Percentiles rank a stretch among this genome's conserved stretches.
Conservation (phyloP, 148 eudicot species). For the Persicaria maculosa region DNA sequence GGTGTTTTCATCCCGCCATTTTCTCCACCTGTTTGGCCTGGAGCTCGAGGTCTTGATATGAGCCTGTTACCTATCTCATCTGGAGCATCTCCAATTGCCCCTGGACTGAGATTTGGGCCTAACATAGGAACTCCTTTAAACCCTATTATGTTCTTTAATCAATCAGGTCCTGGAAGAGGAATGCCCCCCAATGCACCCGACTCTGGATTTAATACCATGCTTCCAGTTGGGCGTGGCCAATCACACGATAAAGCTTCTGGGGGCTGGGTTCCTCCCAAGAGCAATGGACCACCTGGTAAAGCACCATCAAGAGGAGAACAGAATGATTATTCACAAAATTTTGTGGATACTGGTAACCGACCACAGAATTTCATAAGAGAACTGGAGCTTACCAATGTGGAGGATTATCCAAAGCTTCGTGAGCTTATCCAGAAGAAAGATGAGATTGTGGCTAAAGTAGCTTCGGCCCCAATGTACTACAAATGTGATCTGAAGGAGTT, state of each 20-base stretch:
- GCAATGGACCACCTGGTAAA: constrained; percentile 62
- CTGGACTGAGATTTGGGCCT: constrained; percentile 66
- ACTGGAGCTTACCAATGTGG: constrained; percentile 85
- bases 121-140: constrained; percentile 55
- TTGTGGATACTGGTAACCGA: constrained; percentile 92
- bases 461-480: constrained; percentile 80
- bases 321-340: constrained; percentile 96
- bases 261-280: constrained; percentile 63
- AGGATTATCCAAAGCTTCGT: constrained; percentile 94
- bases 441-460: constrained; percentile 76
- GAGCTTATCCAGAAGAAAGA: constrained; percentile 98
- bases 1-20: constrained; percentile 77
- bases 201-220: constrained; percentile 45
- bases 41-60: constrained; percentile 70
- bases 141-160: constrained; percentile 55
- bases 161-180: constrained; percentile 70
- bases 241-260: constrained; percentile 56
- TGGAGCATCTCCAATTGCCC: constrained; percentile 51
- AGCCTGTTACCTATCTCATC: constrained; percentile 62
- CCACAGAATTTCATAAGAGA: constrained; percentile 96
- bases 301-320: constrained; percentile 99
- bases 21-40: constrained; percentile 84
- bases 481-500: constrained; percentile 80
- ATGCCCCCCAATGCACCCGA: constrained; percentile 36
- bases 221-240: constrained; percentile 53